phyloP scores from a whole-genome alignment of 2,329 filamentous ascomycete genomes.

The Ascomycota sp. region DNA sequence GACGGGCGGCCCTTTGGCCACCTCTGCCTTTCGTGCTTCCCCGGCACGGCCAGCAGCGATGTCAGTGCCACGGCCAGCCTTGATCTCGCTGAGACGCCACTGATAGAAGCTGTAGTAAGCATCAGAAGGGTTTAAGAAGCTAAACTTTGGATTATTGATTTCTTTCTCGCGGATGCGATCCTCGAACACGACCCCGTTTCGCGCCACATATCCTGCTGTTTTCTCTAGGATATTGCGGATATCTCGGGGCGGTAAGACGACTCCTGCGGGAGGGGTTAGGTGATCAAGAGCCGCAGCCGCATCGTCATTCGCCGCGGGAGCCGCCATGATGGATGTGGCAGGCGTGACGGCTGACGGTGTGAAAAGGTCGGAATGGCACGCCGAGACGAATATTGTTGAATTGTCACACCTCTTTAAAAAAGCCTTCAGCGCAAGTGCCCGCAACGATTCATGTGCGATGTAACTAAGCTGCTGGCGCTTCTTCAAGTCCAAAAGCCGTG shows the following conservation, averaged over 20 bases:
- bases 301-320: conserved; percentile 24
- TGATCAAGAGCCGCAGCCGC: conserved; percentile 35
- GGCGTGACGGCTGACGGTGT: not conserved
- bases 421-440: no score
- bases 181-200: conserved; percentile 50
- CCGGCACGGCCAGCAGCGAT: conserved; percentile 55
- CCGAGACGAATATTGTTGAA: no score
- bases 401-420: no score
- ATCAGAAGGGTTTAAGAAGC: conserved; percentile 62
- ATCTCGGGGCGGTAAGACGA: conserved; percentile 77
- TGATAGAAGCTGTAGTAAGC: conserved; percentile 74
- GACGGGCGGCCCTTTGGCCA: conserved; percentile 63
- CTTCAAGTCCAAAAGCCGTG: no score
- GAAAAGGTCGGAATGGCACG: no score
- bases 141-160: conserved; percentile 70
- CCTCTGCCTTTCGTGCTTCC: conserved; percentile 36
- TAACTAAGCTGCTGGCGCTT: no score
- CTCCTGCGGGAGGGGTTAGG: conserved; percentile 59
- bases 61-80: conserved; percentile 59
- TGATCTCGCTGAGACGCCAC: conserved; percentile 79
- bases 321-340: conserved; percentile 1
- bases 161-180: conserved; percentile 75
- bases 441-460: no score
- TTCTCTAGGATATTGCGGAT: conserved; percentile 78
- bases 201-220: conserved; percentile 75